Conservation (phyloP, 2,329 filamentous ascomycete genomes). For the Nothopassalora personata region DNA sequence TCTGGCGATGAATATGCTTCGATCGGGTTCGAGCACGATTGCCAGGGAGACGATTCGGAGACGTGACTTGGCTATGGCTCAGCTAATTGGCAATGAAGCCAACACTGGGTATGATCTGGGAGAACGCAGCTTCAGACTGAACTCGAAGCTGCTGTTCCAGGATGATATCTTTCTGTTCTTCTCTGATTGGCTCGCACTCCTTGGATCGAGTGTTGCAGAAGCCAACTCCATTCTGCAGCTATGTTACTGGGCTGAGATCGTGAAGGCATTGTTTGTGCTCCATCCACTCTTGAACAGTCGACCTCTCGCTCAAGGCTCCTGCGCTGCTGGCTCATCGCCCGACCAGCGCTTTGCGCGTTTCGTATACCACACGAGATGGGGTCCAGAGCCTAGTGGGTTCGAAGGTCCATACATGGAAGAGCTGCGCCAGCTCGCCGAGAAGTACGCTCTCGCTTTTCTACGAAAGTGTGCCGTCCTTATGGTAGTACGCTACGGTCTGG, state of each 20-base stretch:
- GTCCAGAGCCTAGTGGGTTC: constrained; percentile 22
- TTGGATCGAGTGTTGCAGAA: constrained; percentile 26
- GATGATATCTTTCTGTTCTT: constrained; percentile 76
- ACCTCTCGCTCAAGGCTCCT: neutral
- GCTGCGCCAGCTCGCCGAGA: constrained; percentile 51
- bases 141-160: constrained; percentile 50
- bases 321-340: neutral
- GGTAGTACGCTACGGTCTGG: constrained; percentile 81
- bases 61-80: constrained; percentile 26
- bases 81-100: constrained; percentile 27
- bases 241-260: constrained; percentile 85
- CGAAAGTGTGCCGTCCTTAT: constrained; percentile 80
- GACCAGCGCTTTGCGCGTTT: neutral
- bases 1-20: constrained; percentile 67
- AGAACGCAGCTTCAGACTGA: constrained; percentile 19
- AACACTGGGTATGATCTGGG: constrained; percentile 5
- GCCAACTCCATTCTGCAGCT: constrained; percentile 63
- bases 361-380: neutral
- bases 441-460: constrained; percentile 84
- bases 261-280: constrained; percentile 67
- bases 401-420: neutral
- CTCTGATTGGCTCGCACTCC: constrained; percentile 51
- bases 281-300: constrained; percentile 23
- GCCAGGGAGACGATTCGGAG: constrained; percentile 22
- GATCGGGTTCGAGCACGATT: constrained; percentile 45